A percentile compares a stretch with the other conserved stretches of the same genome.
phyloP scores from a whole-genome alignment of 2,329 filamentous ascomycete genomes.

The Chaetomium strumarium region DNA sequence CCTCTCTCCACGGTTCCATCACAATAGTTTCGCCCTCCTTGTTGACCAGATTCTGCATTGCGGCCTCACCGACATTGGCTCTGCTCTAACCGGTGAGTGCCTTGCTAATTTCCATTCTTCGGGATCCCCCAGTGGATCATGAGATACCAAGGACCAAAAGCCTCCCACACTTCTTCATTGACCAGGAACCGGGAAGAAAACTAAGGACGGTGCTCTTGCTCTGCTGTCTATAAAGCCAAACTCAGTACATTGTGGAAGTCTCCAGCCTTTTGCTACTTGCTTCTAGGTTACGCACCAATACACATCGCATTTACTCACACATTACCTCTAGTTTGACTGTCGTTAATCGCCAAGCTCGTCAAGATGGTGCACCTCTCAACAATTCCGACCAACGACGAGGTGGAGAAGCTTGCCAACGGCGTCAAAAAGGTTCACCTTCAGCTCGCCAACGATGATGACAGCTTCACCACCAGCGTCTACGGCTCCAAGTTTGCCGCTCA shows the following conservation, averaged over 20 bases:
- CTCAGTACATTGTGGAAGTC: background rate
- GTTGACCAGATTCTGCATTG: background rate
- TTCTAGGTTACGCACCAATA: background rate
- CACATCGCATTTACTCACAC: background rate
- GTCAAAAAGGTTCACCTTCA: slow-evolving; percentile 42
- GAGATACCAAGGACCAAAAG: slow-evolving; percentile 12
- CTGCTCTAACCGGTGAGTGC: slow-evolving; percentile 13
- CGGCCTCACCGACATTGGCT: slow-evolving; percentile 6
- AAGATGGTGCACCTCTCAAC: slow-evolving; percentile 49
- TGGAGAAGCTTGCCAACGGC: slow-evolving; percentile 28
- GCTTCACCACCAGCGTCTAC: slow-evolving; percentile 76
- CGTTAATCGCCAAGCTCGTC: background rate
- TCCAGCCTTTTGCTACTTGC: background rate
- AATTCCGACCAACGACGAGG: slow-evolving; percentile 33
- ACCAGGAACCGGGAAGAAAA: background rate
- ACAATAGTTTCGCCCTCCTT: background rate
- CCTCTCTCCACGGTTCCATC: background rate
- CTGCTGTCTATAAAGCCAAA: background rate
- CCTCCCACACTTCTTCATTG: slow-evolving; percentile 6
- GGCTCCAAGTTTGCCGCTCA: slow-evolving; percentile 76
- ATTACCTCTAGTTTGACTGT: background rate
- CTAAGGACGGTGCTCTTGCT: background rate
- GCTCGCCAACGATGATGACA: slow-evolving; percentile 47
- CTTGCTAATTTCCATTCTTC: slow-evolving; percentile 8
- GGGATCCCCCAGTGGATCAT: slow-evolving; percentile 10